Base-by-base conservation (phyloP, 192 early-diverging fungal species). In the Coemansia erecta region DNA sequence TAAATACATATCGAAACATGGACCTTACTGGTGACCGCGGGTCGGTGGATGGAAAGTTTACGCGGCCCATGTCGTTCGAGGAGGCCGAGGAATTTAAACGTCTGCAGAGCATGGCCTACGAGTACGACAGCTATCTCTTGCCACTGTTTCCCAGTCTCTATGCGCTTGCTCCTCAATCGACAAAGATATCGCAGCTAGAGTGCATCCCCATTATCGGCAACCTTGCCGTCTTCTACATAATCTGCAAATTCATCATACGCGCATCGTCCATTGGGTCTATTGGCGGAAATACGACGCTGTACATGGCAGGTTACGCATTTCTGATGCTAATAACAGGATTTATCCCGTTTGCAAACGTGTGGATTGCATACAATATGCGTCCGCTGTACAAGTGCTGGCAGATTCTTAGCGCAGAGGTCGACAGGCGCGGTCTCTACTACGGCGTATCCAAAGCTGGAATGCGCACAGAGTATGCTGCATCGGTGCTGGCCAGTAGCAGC, bases 141-240 rank as follows among this genome's bases (percentile, higher is more conserved):
- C 76, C 76, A 23, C 66, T 79, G 5, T 72, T 72, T 15, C 48
- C 45, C 10, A 54, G 47, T 8, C 53, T 72, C 2, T 45, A 69
- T 23, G 46, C 49, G 8, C 26, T 60, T 4, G 60, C 62, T 11
- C 76, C 76, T 6, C 66, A 79, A 12, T 49, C 76, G 4, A 79
- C 76, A 39, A 72, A 72, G 45, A 47, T 79, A 10, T 44, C 76
- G 11, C 76, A 79, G 39, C 58, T 79, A 0, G 64, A 79, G 49
- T 79, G 76, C 35, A 44, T 79, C 13, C 76, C 76, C 0, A 59
- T 79, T 8, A 14, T 79, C 2, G 76, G 76, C 66, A 79, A 79
- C 48, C 50, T 79, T 5, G 43, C 45, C 11, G 59, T 72, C 14
- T 56, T 63, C 33, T 59, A 46, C 43, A 55, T 79, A 13, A 56